phyloP scores from a whole-genome alignment of 805 yeast species.

The Lipomyces anomalus region DNA sequence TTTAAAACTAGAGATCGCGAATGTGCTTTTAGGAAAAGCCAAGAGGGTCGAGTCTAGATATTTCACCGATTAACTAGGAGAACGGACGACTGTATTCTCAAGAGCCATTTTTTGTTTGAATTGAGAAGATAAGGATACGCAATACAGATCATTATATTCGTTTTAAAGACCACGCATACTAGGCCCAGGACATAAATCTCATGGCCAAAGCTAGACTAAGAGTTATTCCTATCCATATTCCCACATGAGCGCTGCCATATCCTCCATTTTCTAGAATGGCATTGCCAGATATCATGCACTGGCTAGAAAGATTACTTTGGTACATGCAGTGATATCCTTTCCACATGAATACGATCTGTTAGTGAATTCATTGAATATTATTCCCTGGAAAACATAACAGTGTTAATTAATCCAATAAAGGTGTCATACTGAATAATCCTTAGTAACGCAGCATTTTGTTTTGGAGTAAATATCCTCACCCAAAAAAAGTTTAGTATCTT shows the following conservation, averaged over 20 bases:
- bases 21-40: too few relatives aligned
- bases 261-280: slow-evolving; percentile 35
- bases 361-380: slow-evolving; percentile 40
- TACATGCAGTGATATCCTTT: slow-evolving; percentile 37
- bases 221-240: slow-evolving; percentile 37
- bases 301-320: slow-evolving; percentile 28
- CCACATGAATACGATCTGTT: slow-evolving; percentile 33
- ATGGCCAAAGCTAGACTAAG: slow-evolving; percentile 33
- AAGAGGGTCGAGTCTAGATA: too few relatives aligned
- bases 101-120: too few relatives aligned
- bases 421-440: too few relatives aligned
- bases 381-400: slow-evolving; percentile 41
- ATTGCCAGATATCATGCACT: slow-evolving; percentile 35
- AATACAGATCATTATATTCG: too few relatives aligned
- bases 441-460: too few relatives aligned
- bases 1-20: too few relatives aligned
- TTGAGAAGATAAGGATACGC: too few relatives aligned
- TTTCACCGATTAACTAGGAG: too few relatives aligned
- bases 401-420: slow-evolving; percentile 40
- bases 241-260: slow-evolving; percentile 30
- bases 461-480: too few relatives aligned
- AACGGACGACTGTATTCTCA: too few relatives aligned
- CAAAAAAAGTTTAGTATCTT: slow-evolving; percentile 36
- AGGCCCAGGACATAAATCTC: slow-evolving; percentile 32
- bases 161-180: too few relatives aligned